Evolutionary conservation across 768 basidiomycete genomes (phyloP).

Genomic region (Gautieria morchelliformis): DNA sequence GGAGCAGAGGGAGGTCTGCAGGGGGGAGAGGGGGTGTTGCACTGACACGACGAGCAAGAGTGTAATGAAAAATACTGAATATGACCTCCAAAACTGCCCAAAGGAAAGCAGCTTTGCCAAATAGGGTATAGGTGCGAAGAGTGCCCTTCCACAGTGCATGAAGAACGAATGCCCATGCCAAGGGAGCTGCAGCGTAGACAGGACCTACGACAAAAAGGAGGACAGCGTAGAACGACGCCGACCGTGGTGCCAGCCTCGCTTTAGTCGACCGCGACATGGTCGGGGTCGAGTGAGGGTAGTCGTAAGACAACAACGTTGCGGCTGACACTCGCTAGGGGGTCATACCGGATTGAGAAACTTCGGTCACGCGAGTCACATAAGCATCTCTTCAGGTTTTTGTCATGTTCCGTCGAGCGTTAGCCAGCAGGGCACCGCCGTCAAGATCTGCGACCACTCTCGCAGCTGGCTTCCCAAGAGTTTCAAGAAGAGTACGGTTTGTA

Average conservation of each 20-base stretch:
- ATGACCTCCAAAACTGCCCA: conserved; percentile 55
- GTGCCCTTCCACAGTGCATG: conserved; percentile 35
- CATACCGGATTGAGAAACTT: not conserved
- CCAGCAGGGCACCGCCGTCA: conserved; percentile 16
- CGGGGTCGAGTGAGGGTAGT: not conserved
- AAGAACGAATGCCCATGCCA: conserved; percentile 55
- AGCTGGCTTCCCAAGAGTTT: conserved; percentile 68
- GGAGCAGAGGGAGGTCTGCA: conserved; percentile 47
- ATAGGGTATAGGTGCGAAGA: conserved; percentile 34
- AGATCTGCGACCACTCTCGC: conserved; percentile 69
- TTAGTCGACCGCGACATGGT: conserved; percentile 22
- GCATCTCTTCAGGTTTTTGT: not conserved
- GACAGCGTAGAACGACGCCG: conserved; percentile 47
- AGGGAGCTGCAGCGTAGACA: conserved; percentile 51
- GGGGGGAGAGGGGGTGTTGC: conserved; percentile 34
- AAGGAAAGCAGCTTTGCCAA: conserved; percentile 31
- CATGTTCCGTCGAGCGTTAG: conserved; percentile 5
- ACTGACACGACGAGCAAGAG: conserved; percentile 39
- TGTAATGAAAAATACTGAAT: conserved; percentile 58
- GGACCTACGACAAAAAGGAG: conserved; percentile 49
- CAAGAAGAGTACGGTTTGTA: conserved; percentile 44
- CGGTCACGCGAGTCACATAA: not conserved
- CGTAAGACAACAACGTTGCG: too few species aligned
- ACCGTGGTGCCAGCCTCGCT: conserved; percentile 26
- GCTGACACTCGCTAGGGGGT: too few species aligned